phyloP scores from a whole-genome alignment of 2,329 filamentous ascomycete genomes.

The Fonsecaea nubica region DNA sequence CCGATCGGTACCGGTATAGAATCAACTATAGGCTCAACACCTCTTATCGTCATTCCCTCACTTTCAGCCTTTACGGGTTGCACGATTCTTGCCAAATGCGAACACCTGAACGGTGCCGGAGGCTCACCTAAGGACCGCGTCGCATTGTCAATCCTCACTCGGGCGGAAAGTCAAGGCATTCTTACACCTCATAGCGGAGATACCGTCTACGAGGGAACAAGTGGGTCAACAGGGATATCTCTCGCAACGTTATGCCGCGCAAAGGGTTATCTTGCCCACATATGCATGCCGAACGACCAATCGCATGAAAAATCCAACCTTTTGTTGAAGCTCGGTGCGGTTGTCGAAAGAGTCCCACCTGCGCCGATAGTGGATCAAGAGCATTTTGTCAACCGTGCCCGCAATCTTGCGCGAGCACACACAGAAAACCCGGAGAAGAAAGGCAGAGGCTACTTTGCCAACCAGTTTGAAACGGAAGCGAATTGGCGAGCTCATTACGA shows the following conservation, averaged over 20 bases:
- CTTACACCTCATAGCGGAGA: conserved; percentile 82
- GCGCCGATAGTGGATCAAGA: conserved; percentile 91
- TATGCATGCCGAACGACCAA: conserved; percentile 97
- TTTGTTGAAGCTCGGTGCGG: conserved; percentile 84
- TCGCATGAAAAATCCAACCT: conserved; percentile 86
- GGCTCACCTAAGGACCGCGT: conserved; percentile 95
- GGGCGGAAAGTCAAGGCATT: conserved; percentile 78
- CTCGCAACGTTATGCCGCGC: conserved; percentile 87
- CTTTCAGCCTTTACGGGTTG: conserved; percentile 87
- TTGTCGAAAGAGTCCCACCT: conserved; percentile 88
- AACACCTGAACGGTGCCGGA: conserved; percentile 94
- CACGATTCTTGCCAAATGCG: conserved; percentile 89
- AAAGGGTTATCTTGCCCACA: conserved; percentile 87
- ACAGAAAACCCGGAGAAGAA: conserved; percentile 62
- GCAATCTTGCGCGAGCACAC: conserved; percentile 76
- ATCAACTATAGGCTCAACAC: conserved; percentile 91
- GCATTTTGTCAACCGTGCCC: conserved; percentile 93
- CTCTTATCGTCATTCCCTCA: conserved; percentile 82
- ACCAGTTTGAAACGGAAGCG: conserved; percentile 91
- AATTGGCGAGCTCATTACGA: conserved; percentile 86
- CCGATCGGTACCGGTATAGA: conserved; percentile 69
- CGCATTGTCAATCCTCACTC: conserved; percentile 83
- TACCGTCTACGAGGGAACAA: conserved; percentile 96
- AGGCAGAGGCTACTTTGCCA: conserved; percentile 87
- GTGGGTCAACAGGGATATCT: conserved; percentile 94